Evolutionary conservation across 2,329 filamentous ascomycete species (phyloP), one percentile per base, ranked within the genome.

Genomic region (Trichoderma sp.): DNA sequence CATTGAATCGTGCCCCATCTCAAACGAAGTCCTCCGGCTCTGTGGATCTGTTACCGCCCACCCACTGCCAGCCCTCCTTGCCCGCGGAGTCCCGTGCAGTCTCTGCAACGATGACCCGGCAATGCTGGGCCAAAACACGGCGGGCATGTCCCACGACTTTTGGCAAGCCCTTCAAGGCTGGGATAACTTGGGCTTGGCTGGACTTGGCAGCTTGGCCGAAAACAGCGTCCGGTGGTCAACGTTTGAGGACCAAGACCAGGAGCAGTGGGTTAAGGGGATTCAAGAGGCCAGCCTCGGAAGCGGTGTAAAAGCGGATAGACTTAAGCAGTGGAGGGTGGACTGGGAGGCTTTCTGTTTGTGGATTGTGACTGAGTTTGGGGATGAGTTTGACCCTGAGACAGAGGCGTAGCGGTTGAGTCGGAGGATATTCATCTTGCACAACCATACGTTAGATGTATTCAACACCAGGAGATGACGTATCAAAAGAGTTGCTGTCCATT

Each of bases 311-410:
- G 93, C 93, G 0, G 79, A 90, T 79, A 86, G 91, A 73, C 81
- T 98, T 80, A 89, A 90, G 79, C 87, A 95, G 80, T 98, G 95
- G 93, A 88, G 88, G 64, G 82, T 89, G 43, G 89, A 93, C 75
- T 98, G 95, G 90, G 95, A 98, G 84, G 87, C 89, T 77, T 98
- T 96, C 79, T 98, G 95, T 78, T 86, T 94, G 68, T 98, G 94
- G 94, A 86, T 98, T 58, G 92, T 97, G 11, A 85, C 90, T 47
- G 93, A 97, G 82, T 97, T 88, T 76, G 86, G 84, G 9, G 85
- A 86, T 0, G 90, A 95, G 81, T 95, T 88, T 69, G 84, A 80
- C 39, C 76, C 70, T n/a, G 66, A 47, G n/a, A 20, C 30, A 13
- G 28, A 62, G 7, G 28, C 36, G 17, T 67, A 23, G n/a, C 2